phyloP scores from a whole-genome alignment of 140 eudicot species.

The Bidens hawaiensis region DNA sequence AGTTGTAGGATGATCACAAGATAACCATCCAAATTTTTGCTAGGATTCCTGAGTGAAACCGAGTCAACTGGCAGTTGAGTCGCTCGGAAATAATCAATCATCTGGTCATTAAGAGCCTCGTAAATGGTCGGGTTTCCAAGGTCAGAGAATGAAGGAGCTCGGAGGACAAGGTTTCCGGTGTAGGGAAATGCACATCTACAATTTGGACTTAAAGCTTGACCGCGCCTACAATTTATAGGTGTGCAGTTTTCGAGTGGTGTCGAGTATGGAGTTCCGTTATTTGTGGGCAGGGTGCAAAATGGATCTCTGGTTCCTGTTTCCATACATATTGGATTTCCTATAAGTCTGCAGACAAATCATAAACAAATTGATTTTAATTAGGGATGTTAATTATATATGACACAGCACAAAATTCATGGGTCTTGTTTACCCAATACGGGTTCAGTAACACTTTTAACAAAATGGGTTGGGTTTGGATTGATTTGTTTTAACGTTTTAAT shows the following conservation, averaged over 20 bases:
- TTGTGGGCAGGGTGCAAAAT: conserved; percentile 47
- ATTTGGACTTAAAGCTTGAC: conserved; percentile 60
- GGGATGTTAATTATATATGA: no score
- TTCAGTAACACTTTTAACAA: no score
- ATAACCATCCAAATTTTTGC: conserved; percentile 47
- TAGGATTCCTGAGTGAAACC: conserved; percentile 53
- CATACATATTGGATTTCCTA: conserved; percentile 54
- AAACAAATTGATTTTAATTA: no score
- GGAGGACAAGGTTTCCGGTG: conserved; percentile 50
- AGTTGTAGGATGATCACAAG: conserved; percentile 46
- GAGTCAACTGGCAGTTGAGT: conserved; percentile 64
- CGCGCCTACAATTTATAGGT: conserved; percentile 39
- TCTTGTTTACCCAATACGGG: no score
- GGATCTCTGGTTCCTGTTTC: conserved; percentile 23
- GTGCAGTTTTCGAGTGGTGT: conserved; percentile 53
- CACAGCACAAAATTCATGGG: no score
- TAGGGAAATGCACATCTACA: conserved; percentile 85
- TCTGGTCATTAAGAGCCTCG: conserved; percentile 28
- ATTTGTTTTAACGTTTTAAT: no score
- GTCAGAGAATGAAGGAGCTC: conserved; percentile 78
- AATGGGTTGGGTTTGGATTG: no score
- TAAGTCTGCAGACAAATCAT: conserved; percentile 58
- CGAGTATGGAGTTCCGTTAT: conserved; percentile 30
- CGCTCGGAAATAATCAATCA: conserved; percentile 26
- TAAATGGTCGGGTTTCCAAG: conserved; percentile 45